Evolutionary conservation across 768 basidiomycete species (phyloP).

Genomic region (Tylopilus intermedius): DNA sequence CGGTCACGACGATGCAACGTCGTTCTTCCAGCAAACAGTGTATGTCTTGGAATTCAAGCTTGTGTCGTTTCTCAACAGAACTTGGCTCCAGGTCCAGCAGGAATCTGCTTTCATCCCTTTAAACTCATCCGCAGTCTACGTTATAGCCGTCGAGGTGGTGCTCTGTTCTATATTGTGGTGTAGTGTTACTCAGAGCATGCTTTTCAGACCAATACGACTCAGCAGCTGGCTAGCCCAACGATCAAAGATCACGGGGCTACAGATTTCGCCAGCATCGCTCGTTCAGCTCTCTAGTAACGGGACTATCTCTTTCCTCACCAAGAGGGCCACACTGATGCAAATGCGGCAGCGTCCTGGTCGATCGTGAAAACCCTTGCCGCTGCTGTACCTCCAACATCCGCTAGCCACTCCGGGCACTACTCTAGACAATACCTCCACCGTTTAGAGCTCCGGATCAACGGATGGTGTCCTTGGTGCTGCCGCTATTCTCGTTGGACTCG

Average conservation of each 20-base stretch:
- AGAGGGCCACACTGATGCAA: slow-evolving; percentile 38
- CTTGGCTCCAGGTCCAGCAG: slow-evolving; percentile 49
- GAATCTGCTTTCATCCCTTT: slow-evolving; percentile 77
- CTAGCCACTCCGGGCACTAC: slow-evolving; percentile 20
- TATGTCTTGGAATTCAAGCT: slow-evolving; percentile 25
- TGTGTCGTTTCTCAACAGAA: not conserved
- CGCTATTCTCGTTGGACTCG: slow-evolving; percentile 12
- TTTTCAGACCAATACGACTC: slow-evolving; percentile 57
- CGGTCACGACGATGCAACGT: slow-evolving; percentile 52
- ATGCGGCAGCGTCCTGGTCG: slow-evolving; percentile 47
- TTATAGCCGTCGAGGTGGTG: slow-evolving; percentile 63
- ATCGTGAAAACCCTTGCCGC: slow-evolving; percentile 40
- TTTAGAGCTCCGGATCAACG: slow-evolving; percentile 10
- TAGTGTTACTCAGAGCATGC: slow-evolving; percentile 6
- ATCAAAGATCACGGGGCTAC: slow-evolving; percentile 54
- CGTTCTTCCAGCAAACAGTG: slow-evolving; percentile 58
- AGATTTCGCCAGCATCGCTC: slow-evolving; percentile 60
- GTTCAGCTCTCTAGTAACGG: slow-evolving; percentile 66
- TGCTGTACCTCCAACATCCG: slow-evolving; percentile 32
- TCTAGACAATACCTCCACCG: slow-evolving; percentile 13
- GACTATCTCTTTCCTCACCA: slow-evolving; percentile 57
- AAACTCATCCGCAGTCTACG: slow-evolving; percentile 66
- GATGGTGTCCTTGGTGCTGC: slow-evolving; percentile 8
- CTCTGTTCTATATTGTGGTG: not conserved
- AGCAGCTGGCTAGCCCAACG: slow-evolving; percentile 54